A percentile compares a stretch with the other conserved stretches of the same genome.
These are phyloP conservation scores for Allium fistulosum DNA, from an alignment of 106 monocot genomes.

Conservation along the genomic window DNA sequence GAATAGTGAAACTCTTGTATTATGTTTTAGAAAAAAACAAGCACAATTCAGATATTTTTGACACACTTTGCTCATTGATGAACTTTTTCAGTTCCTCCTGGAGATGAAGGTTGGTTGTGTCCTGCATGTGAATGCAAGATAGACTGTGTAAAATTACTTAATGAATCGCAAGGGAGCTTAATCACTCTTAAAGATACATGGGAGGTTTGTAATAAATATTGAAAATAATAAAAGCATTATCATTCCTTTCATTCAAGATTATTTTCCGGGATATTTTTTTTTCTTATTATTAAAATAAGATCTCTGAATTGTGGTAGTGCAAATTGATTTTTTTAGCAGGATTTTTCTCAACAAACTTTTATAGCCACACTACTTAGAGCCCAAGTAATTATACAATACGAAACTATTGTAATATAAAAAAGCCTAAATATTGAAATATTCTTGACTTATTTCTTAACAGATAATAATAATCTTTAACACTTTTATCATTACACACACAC, in stretches of 20 bases:
- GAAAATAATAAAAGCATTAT: not conserved
- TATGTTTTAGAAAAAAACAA: too few species aligned
- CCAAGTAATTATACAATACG: not conserved
- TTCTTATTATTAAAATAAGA: too few species aligned
- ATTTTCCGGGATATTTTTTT: too few species aligned
- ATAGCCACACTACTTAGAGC: not conserved
- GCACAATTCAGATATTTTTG: too few species aligned
- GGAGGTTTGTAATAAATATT: slow-evolving; percentile 53
- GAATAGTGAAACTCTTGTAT: too few species aligned
- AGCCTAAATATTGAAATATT: not conserved
- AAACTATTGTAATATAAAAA: not conserved
- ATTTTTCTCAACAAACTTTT: not conserved
- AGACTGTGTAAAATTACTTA: slow-evolving; percentile 70
- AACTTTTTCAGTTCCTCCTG: slow-evolving; percentile 60
- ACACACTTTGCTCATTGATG: not conserved
- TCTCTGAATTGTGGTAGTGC: not conserved
- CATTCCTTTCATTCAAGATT: not conserved
- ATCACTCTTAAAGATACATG: slow-evolving; percentile 60
- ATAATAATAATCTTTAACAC: too few species aligned
- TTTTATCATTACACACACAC: not conserved
- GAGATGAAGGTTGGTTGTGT: slow-evolving; percentile 90
- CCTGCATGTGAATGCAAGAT: slow-evolving; percentile 93
- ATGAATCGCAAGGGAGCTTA: slow-evolving; percentile 57
- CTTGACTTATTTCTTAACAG: too few species aligned
- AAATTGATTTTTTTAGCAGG: not conserved